Evolutionary conservation across 139 green algal genomes (phyloP), one percentile per base, ranked within the genome.

Genomic region (Coelastrella sp.): DNA sequence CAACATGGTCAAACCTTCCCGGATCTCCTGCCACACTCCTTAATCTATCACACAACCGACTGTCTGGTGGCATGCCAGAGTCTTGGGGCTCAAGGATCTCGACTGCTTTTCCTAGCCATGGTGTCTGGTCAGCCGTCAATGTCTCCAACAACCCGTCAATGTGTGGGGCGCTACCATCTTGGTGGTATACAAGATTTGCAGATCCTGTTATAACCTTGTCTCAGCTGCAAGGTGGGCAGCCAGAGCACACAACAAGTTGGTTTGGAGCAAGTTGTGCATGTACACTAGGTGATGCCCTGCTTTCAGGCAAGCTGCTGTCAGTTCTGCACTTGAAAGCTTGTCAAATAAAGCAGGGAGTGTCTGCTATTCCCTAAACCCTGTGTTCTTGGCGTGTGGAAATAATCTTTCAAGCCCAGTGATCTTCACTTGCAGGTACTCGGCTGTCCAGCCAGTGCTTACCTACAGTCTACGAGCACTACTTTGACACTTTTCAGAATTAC

Each of bases 141-240:
- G 65, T 92, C 0, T 71, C 60, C 61, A 71, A 58, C 73, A 92
- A 92, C 73, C 66, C 66, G 4, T 7, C 7, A 2, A 68, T 91
- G 54, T 92, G 90, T 54, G 90, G 90, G 3, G 3, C n/a, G 0
- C 11, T 91, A 4, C 90, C 90, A 4, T 5, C n/a, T 0, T 90
- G 86, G 86, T 90, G 47, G 74, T 59, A 73, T 6, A 59, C 47
- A 23, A 16, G 85, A 5, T 76, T 90, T 64, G n/a, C 23, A 13
- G 68, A 22, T 6, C 14, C 8, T 3, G 16, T 17, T 17, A 4
- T 60, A 80, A 68, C 23, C 22, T 16, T 47, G 7, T 71, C 54
- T 47, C 16, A 57, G 47, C 3, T 73, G 22, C 56, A 79, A 81
- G 84, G 84, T 89, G 84, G 57, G 83, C 20, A 20, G 3, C 7